Evolutionary conservation across 192 early-diverging fungal genomes (phyloP).

Genomic region (Podila minutissima): DNA sequence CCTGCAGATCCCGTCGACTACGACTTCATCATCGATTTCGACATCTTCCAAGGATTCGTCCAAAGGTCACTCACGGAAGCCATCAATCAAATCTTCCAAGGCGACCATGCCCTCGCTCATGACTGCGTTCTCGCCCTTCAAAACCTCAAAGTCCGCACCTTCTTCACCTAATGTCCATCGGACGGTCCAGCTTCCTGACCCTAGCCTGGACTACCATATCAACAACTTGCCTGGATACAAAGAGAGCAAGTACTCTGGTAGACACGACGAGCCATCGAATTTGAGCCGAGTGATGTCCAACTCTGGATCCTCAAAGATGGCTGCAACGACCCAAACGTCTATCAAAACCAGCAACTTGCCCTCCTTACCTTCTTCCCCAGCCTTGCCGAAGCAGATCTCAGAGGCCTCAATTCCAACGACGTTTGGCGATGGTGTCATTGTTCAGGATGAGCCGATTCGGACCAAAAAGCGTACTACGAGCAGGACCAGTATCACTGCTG

Average conservation of each 20-base stretch:
- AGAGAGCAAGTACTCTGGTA: slow-evolving; percentile 4
- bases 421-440: slow-evolving; percentile 36
- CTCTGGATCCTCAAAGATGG: slow-evolving; percentile 4
- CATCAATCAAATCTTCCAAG: slow-evolving; percentile 49
- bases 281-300: slow-evolving; percentile 8
- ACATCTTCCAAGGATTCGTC: slow-evolving; percentile 2
- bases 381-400: neutral
- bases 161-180: slow-evolving; percentile 26
- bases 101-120: slow-evolving; percentile 48
- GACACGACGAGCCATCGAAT: slow-evolving; percentile 15
- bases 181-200: neutral
- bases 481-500: slow-evolving; percentile 47
- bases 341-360: neutral
- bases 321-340: slow-evolving; percentile 16
- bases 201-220: neutral
- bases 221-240: neutral
- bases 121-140: slow-evolving; percentile 46
- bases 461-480: slow-evolving; percentile 48
- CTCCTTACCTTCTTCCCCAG: neutral
- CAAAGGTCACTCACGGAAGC: slow-evolving; percentile 21
- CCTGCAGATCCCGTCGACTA: slow-evolving; percentile 22
- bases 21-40: neutral
- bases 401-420: neutral
- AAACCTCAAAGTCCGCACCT: slow-evolving; percentile 35
- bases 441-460: slow-evolving; percentile 26